Base-by-base conservation (phyloP, 2,329 filamentous ascomycete genomes). In the Phaeophleospora eucalypticola region DNA sequence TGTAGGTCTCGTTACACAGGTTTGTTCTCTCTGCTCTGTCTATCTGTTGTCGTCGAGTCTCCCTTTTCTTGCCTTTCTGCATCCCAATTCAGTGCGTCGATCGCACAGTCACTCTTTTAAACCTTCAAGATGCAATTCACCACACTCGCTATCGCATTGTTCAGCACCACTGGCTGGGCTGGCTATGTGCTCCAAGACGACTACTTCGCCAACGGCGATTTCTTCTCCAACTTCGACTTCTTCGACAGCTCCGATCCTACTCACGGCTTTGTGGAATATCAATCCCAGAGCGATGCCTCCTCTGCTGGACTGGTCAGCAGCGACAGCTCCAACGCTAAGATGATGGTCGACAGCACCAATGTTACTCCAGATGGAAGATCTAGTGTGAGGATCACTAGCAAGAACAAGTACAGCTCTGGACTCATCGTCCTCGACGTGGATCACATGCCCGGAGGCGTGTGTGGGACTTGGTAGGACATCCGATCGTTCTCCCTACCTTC, bases 181-280 rank as follows among this genome's bases (percentile, higher is more conserved):
- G 51, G 48, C 9, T 67, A 66, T 46, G 52, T 56, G 15, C 61
- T 79, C 37, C 55, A 71, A 49, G 74, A 78, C 50, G 71, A 76
- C 57, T 77, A 77, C 59, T 67, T 66, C 37, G 56, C 62, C 1
- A 52, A 56, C 29, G 59, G 61, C 40, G 65, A 67, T 48, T 80
- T 79, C 59, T 78, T 79, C 59, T 67, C 72, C 54, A 68, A 71
- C 56, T 79, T 80, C 59, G 57, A 64, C 21, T 80, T 80, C 64
- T 78, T 68, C 54, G 75, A 72, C 6, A 68, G 49, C 14, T 16
- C 57, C 3, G 88, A 93, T 60, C 87, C 87, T 0, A 93, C 87
- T 2, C 59, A 82, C 52, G 88, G 87, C 24, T 88, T 82, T 58
- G 87, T 93, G 57, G 69, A 79, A 50, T 93, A 89, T 59, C 76